phyloP scores from a whole-genome alignment of 805 yeast genomes.

The Starmera amethionina region DNA sequence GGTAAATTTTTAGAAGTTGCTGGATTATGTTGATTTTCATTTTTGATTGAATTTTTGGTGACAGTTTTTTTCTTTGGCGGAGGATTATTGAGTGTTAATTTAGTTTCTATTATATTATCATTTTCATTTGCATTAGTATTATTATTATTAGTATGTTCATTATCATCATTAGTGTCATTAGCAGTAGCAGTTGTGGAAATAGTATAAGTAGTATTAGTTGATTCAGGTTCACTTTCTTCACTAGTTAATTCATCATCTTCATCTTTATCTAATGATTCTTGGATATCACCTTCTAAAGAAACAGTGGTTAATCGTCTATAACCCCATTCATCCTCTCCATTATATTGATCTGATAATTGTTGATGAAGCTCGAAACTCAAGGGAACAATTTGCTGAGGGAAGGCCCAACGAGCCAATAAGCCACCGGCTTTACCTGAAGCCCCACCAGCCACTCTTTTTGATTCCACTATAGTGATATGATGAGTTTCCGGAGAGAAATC shows the following conservation, averaged over 20 bases:
- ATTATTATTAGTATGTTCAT: background rate
- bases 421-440: slow-evolving; percentile 99
- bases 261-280: slow-evolving; percentile 14
- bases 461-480: slow-evolving; percentile 79
- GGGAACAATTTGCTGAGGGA: slow-evolving; percentile 90
- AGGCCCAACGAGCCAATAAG: slow-evolving; percentile 88
- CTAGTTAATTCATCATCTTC: slow-evolving; percentile 6
- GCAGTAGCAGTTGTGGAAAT: slow-evolving; percentile 1
- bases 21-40: slow-evolving; percentile 14
- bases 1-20: slow-evolving; percentile 34
- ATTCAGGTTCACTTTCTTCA: no score
- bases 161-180: slow-evolving; percentile 1
- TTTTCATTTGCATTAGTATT: background rate
- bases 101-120: background rate
- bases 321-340: slow-evolving; percentile 90
- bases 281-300: slow-evolving; percentile 75
- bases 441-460: slow-evolving; percentile 92
- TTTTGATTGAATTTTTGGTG: slow-evolving; percentile 23
- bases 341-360: slow-evolving; percentile 64
- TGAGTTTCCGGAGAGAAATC: slow-evolving; percentile 60
- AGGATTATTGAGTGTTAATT: slow-evolving; percentile 5
- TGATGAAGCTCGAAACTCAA: slow-evolving; percentile 80
- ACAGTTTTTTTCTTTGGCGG: slow-evolving; percentile 26
- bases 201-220: no score
- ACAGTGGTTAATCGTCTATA: slow-evolving; percentile 83